A percentile compares a stretch with the other conserved stretches of the same genome.
Conservation (phyloP, 2,329 filamentous ascomycete species). For the Colletotrichum shisoi region DNA sequence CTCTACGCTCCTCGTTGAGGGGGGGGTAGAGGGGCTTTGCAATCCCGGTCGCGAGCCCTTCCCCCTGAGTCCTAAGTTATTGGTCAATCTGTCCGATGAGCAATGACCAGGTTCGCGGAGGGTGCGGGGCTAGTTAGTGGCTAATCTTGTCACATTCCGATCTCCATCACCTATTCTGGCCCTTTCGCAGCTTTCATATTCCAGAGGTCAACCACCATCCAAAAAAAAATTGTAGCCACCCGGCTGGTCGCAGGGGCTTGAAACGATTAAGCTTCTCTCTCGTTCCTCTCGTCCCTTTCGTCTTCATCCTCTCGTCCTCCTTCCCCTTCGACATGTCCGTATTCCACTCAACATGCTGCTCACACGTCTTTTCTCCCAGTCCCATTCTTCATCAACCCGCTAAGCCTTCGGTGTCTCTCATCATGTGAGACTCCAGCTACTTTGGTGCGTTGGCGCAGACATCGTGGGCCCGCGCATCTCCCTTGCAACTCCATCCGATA, state of each 20-base stretch:
- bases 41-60: not conserved
- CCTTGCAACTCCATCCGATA: constrained; percentile 10
- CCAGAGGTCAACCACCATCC: no score
- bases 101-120: not conserved
- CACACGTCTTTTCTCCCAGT: no score
- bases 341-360: no score
- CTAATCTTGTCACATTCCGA: not conserved
- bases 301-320: no score
- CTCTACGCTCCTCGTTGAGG: not conserved
- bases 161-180: not conserved
- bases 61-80: not conserved
- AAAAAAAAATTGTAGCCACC: no score
- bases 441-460: not conserved
- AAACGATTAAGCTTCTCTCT: no score
- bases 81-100: not conserved
- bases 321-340: no score
- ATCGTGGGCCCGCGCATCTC: not conserved
- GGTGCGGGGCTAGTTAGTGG: not conserved
- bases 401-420: no score
- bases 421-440: not conserved
- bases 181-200: no score
- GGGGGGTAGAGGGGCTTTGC: not conserved
- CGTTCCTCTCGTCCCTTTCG: no score
- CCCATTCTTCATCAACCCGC: no score
- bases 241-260: no score